Base-by-base conservation (phyloP, 805 yeast genomes). In the Barnettozyma pratensis region DNA sequence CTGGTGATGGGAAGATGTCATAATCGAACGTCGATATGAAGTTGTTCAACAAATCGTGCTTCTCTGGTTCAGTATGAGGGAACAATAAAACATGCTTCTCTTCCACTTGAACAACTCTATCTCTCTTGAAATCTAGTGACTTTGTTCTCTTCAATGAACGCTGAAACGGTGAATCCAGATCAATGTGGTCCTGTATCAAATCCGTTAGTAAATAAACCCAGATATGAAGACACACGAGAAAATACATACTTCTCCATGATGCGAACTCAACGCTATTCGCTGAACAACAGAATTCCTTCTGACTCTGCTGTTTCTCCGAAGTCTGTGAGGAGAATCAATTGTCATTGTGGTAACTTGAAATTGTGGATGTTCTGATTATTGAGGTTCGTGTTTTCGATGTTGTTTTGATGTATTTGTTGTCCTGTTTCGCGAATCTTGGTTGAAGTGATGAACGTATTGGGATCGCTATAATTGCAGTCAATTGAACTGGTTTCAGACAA, bases 261-360 rank as follows among this genome's bases (percentile, higher is more conserved):
- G 81, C 8, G 74, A 71, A 35, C 75, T 77, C 40, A 73, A 63
- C 0, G 89, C 89, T 42, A 83, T 81, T 31, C 70, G 65, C 44
- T 80, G 80, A 1, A 83, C 88, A 51, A 82, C 75, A 3, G 90
- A 83, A 50, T 77, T 75, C 47, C 83, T 73, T 58, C 89, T 70
- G 7, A 73, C 70, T 51, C 81, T 66, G 37, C 59, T 58, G 29
- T 49, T 51, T 14, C 57, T 43, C 41, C 54, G 45, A 8, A 39
- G 39, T 42, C 51, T 30, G 52, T 37, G 37, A 44, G 41, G 4
- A 12, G 26, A 48, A 38, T 48, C 61, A 41, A 48, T 39, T 1
- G 53, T 55, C 65, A 52, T 64, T n/a, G 11, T 14, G 7, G 19
- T 25, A 6, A 19, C 30, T 36, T 53, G n/a, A 10, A 36, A 19